Percentiles rank a stretch among this genome's conserved stretches.
Conservation (phyloP, 176 grass and related monocot species). For the Pontederia paniculata region DNA sequence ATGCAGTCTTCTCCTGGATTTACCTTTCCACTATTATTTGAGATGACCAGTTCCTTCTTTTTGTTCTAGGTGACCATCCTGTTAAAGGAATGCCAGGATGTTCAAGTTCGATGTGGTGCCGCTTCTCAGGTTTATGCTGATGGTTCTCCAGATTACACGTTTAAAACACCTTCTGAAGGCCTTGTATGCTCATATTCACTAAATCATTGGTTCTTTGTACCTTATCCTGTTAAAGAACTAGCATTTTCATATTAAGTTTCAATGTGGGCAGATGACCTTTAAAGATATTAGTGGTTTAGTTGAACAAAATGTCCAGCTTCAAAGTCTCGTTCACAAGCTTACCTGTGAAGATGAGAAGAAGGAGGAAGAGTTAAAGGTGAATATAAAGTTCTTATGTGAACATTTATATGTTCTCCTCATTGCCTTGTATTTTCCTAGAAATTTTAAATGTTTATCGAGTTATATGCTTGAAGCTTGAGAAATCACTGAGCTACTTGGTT, state of each 20-base stretch:
- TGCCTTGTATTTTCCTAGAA: too few relatives aligned
- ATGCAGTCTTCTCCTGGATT: too few relatives aligned
- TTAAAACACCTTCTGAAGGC: slow-evolving; percentile 10
- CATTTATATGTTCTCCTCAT: too few relatives aligned
- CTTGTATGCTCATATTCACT: slow-evolving; percentile 29
- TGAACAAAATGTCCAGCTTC: slow-evolving; percentile 84
- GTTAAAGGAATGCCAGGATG: slow-evolving; percentile 91
- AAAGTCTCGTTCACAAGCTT: slow-evolving; percentile 65
- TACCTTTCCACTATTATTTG: neutral
- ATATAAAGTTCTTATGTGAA: slow-evolving; percentile 10
- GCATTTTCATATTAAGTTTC: slow-evolving; percentile 3
- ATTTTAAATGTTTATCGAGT: too few relatives aligned
- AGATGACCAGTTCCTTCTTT: neutral
- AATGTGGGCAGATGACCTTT: slow-evolving; percentile 63
- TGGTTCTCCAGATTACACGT: slow-evolving; percentile 23
- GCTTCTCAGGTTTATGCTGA: slow-evolving; percentile 18
- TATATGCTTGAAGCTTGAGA: neutral
- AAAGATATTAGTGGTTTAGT: slow-evolving; percentile 78
- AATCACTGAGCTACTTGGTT: slow-evolving; percentile 1
- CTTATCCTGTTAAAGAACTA: neutral
- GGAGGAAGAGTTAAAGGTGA: slow-evolving; percentile 67
- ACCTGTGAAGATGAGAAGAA: slow-evolving; percentile 52
- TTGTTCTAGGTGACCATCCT: slow-evolving; percentile 58
- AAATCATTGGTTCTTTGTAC: slow-evolving; percentile 1
- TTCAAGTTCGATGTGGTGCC: slow-evolving; percentile 86